A percentile compares a stretch with the other conserved stretches of the same genome.
These are phyloP conservation scores for Lenwebbia sp. DNA, from an alignment of 345 rosid species.

Conservation along the genomic window DNA sequence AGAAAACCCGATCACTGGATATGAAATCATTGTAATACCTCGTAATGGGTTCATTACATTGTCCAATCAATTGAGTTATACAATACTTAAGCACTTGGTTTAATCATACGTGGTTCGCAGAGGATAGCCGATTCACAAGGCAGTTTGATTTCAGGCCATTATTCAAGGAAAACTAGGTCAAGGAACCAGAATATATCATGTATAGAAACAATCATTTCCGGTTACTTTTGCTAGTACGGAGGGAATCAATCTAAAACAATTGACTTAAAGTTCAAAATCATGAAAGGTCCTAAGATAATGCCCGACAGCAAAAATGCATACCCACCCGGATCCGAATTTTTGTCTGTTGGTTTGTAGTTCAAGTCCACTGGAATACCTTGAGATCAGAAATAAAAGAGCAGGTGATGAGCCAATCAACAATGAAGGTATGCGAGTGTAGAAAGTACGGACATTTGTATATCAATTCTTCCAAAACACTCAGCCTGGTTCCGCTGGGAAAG, in stretches of 20 bases:
- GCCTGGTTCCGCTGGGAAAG: too few relatives aligned
- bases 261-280: not conserved
- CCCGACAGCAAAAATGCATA: not conserved
- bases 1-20: fast-evolving
- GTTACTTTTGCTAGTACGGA: not conserved
- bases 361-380: not conserved
- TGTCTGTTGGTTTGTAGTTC: fast-evolving
- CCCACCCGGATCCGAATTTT: not conserved
- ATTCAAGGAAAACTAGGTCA: not conserved
- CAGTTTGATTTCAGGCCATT: fast-evolving
- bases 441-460: not conserved
- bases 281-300: fast-evolving
- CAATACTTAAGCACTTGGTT: fast-evolving
- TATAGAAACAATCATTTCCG: not conserved
- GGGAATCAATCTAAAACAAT: not conserved
- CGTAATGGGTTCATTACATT: fast-evolving
- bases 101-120: fast-evolving
- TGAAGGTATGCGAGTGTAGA: not conserved
- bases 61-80: not conserved
- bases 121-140: fast-evolving
- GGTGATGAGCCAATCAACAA: not conserved
- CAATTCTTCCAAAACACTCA: too few relatives aligned
- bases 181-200: not conserved
- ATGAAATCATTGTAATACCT: not conserved
- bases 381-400: not conserved